Conservation (phyloP, 2,329 filamentous ascomycete species). For the Colletotrichum tanaceti region DNA sequence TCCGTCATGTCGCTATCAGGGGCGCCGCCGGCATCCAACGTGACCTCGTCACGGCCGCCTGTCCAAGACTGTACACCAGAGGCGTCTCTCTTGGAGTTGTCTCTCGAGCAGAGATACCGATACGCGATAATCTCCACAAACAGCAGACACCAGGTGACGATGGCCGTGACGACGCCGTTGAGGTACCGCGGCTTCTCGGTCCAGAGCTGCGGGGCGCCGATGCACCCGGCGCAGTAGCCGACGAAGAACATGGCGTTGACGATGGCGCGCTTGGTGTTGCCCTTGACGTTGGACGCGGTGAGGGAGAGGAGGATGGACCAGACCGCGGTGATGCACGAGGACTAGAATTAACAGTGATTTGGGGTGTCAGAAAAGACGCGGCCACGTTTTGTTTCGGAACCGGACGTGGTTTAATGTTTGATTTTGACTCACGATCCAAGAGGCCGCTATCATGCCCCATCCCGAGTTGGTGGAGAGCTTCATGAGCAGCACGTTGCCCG, state of each 20-base stretch:
- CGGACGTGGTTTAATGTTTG: background rate
- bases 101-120: slow-evolving; percentile 49
- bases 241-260: slow-evolving; percentile 63
- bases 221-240: slow-evolving; percentile 61
- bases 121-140: slow-evolving; percentile 50
- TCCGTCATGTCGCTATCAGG: slow-evolving; percentile 50
- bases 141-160: slow-evolving; percentile 57
- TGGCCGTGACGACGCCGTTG: slow-evolving; percentile 57
- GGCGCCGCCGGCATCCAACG: slow-evolving; percentile 44
- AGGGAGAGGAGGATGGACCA: slow-evolving; percentile 58
- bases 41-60: slow-evolving; percentile 21
- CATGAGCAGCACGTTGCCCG: slow-evolving; percentile 58
- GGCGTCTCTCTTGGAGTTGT: slow-evolving; percentile 50
- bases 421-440: slow-evolving; percentile 59
- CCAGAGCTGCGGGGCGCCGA: slow-evolving; percentile 61
- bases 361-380: background rate
- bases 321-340: slow-evolving; percentile 56
- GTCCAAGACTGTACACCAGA: background rate
- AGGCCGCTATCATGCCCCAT: slow-evolving; percentile 61
- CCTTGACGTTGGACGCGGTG: slow-evolving; percentile 61
- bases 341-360: no score
- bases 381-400: background rate
- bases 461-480: slow-evolving; percentile 53
- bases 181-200: slow-evolving; percentile 57
- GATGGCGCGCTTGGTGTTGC: slow-evolving; percentile 62